Conservation (phyloP, 2,329 filamentous ascomycete genomes). For the Cladosporium sp. region DNA sequence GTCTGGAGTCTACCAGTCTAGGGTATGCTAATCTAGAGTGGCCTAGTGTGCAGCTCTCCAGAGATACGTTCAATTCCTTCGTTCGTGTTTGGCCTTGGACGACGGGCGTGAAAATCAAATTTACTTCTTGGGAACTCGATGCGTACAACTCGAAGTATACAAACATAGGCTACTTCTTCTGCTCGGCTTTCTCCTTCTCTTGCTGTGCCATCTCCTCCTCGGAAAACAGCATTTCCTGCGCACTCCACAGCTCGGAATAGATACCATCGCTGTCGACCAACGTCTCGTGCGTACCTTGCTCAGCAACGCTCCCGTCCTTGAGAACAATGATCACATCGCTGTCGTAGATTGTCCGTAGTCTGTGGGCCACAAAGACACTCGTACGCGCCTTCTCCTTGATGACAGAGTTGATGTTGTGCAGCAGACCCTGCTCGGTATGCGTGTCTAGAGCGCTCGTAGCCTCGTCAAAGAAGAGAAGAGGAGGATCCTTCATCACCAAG, state of each 20-base stretch:
- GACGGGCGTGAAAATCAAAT: too few relatives aligned
- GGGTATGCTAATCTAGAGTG: too few relatives aligned
- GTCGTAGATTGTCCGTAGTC: slow-evolving; percentile 88
- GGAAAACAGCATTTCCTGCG: slow-evolving; percentile 34
- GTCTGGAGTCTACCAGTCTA: too few relatives aligned
- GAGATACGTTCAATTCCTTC: too few relatives aligned
- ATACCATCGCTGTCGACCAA: slow-evolving; percentile 72
- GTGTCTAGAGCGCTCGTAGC: slow-evolving; percentile 89
- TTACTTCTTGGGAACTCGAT: too few relatives aligned
- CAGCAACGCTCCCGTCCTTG: slow-evolving; percentile 75
- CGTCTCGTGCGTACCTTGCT: slow-evolving; percentile 80
- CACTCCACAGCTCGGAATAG: slow-evolving; percentile 84
- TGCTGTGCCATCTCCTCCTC: slow-evolving; percentile 24
- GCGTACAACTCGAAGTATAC: too few relatives aligned
- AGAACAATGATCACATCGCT: slow-evolving; percentile 87
- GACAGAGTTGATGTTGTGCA: slow-evolving; percentile 89
- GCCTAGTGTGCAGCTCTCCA: too few relatives aligned
- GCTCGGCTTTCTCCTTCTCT: slow-evolving; percentile 10
- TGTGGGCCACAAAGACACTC: slow-evolving; percentile 90
- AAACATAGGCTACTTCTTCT: slow-evolving; percentile 11
- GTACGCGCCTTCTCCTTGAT: slow-evolving; percentile 81
- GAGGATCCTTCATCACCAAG: slow-evolving; percentile 80
- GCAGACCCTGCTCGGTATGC: slow-evolving; percentile 82
- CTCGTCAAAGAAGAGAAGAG: slow-evolving; percentile 89
- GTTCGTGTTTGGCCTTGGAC: too few relatives aligned